A percentile compares a stretch with the other conserved stretches of the same genome.
Evolutionary conservation across 1,284 basidiomycete species (phyloP).

Genomic region (Athelia psychrophila): DNA sequence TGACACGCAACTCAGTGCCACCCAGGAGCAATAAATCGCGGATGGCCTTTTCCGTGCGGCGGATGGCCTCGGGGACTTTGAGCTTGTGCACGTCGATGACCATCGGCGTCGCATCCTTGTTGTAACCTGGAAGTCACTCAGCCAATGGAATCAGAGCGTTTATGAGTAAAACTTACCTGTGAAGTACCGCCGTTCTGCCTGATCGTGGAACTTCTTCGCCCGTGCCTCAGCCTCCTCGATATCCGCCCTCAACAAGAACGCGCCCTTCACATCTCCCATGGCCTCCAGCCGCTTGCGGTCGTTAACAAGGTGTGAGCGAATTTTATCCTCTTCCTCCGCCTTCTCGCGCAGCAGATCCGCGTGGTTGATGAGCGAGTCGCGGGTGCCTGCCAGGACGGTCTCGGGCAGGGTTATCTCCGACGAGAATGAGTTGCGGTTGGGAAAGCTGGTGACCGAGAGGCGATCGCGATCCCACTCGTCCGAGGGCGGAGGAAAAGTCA

Average conservation of each 20-base stretch:
- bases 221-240: neutral
- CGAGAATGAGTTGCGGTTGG: neutral
- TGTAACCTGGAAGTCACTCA: no score
- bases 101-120: neutral
- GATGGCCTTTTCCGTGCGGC: neutral
- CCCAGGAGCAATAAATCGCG: neutral
- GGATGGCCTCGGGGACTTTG: neutral
- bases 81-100: neutral
- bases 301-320: neutral
- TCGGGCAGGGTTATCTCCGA: neutral
- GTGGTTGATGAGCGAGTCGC: neutral
- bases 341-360: neutral
- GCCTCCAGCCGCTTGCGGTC: neutral
- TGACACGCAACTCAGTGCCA: neutral
- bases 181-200: neutral
- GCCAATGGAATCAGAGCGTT: no score
- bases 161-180: neutral
- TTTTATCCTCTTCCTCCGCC: neutral
- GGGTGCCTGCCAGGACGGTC: neutral
- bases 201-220: neutral
- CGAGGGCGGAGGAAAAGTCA: neutral
- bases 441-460: neutral
- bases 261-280: neutral
- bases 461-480: neutral
- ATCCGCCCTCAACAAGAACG: neutral